Base-by-base conservation (phyloP, 306 rosid genomes). In the Macrotyloma uniflorum region DNA sequence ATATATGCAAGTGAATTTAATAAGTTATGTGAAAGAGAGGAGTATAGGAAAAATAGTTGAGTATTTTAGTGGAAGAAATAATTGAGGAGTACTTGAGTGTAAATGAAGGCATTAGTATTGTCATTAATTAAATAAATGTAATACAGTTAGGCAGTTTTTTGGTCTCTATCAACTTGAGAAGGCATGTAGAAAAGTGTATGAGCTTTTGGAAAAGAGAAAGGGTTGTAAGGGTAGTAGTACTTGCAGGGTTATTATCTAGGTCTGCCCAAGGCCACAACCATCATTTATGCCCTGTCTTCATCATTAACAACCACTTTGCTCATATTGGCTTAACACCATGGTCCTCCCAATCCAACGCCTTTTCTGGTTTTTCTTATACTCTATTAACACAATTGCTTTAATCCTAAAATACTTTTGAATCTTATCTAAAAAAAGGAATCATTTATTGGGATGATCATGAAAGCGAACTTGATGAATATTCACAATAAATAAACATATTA, bases 261-360 rank as follows among this genome's bases (percentile, higher is more conserved):
- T 13, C 42, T 64, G 42, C 43, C 26, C 61, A 30, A 30, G n/a
- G 70, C 51, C 55, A 18, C 72, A 43, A 67, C 45, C 20, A 32
- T 46, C 24, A 16, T 66, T 43, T 53, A 67, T 67, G 58, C 33
- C 65, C 12, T 40, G 58, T 59, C 70, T 53, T 67, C 81, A 53
- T 66, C 66, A 67, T 22, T n/a, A 77, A 67, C 55, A 38, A 77
- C 40, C 65, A 35, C 75, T 51, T 50, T 38, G 16, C 45, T 36
- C 6, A 32, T 13, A 19, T 15, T 54, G 20, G 38, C 36, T 62
- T 26, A 11, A 46, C 28, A 75, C 47, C 22, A 61, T 45, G 32
- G 57, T 30, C 71, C 62, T 62, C 42, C 57, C 74, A 69, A 28
- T 46, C 74, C 74, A 46, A 46, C 12, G 19, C 2, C 26, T 20